These are phyloP conservation scores for Leccinum ochraceum DNA, from an alignment of 768 basidiomycete species.

Conservation along the genomic window DNA sequence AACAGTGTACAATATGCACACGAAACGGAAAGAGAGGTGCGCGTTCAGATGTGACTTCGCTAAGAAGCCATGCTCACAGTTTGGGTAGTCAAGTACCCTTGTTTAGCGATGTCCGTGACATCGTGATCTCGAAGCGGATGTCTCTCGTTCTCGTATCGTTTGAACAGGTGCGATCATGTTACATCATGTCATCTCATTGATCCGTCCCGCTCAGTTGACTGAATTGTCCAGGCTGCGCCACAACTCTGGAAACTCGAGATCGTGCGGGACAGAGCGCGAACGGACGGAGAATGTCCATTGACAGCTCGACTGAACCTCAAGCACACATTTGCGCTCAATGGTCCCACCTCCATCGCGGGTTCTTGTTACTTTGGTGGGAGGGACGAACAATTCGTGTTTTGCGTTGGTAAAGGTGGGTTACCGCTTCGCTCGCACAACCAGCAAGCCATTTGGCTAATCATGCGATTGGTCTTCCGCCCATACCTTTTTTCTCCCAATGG, in stretches of 20 bases:
- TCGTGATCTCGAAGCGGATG: conserved; percentile 45
- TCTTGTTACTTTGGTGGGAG: conserved; percentile 80
- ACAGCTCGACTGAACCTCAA: conserved; percentile 39
- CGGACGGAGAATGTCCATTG: conserved; percentile 24
- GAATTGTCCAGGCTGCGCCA: conserved; percentile 55
- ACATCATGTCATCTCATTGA: background rate
- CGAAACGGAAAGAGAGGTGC: conserved; percentile 47
- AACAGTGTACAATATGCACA: conserved; percentile 49
- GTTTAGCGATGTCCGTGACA: conserved; percentile 53
- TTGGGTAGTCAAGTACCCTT: conserved; percentile 49
- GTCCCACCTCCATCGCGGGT: conserved; percentile 69
- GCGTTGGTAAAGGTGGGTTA: conserved; percentile 68
- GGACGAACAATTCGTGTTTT: conserved; percentile 77
- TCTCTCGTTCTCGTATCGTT: conserved; percentile 44
- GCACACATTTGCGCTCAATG: conserved; percentile 69
- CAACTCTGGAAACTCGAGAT: conserved; percentile 75
- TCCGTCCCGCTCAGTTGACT: background rate
- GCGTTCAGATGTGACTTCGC: conserved; percentile 14
- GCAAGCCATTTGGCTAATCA: background rate
- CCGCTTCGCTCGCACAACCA: background rate
- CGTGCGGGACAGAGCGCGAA: conserved; percentile 49
- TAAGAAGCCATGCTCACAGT: background rate
- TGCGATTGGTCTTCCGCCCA: background rate
- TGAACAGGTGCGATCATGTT: conserved; percentile 21
- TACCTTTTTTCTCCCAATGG: background rate